These are phyloP conservation scores for Verticillium klebahnii DNA, from an alignment of 2,329 filamentous ascomycete genomes.

Conservation along the genomic window DNA sequence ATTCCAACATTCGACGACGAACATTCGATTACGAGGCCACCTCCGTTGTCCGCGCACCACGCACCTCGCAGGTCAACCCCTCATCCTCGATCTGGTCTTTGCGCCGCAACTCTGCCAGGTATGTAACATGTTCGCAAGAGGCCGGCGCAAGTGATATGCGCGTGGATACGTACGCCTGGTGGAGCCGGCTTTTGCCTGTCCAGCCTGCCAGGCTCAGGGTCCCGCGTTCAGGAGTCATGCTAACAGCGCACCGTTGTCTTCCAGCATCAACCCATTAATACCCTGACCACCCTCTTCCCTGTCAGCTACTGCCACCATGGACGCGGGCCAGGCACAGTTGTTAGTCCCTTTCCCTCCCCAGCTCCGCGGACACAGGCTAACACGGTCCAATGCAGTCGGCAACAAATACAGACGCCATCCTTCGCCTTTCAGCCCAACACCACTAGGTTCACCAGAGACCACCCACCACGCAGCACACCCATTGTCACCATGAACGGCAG, in stretches of 20 bases:
- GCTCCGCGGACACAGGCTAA: conserved; percentile 18
- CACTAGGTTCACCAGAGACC: conserved; percentile 35
- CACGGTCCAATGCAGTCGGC: conserved; percentile 39
- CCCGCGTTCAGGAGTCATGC: conserved; percentile 28
- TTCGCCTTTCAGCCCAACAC: conserved; percentile 43
- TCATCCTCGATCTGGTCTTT: conserved; percentile 22
- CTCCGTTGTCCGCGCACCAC: conserved; percentile 24
- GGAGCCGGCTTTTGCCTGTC: conserved; percentile 20
- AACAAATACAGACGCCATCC: conserved; percentile 43
- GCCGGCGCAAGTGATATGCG: conserved; percentile 21
- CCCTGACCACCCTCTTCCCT: conserved; percentile 29
- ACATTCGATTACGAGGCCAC: conserved; percentile 12
- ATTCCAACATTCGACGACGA: conserved; percentile 13
- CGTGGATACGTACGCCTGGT: conserved; percentile 23
- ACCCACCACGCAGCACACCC: conserved; percentile 36
- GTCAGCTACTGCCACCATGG: conserved; percentile 36
- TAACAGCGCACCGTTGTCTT: conserved; percentile 27
- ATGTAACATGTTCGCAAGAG: conserved; percentile 32
- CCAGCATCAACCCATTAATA: conserved; percentile 31
- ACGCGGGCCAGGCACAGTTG: conserved; percentile 47
- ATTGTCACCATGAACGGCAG: conserved; percentile 46
- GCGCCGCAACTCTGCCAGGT: conserved; percentile 31
- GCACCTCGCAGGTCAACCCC: conserved; percentile 14
- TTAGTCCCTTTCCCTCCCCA: conserved; percentile 32
- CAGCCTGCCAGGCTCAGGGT: conserved; percentile 20